These are phyloP conservation scores for Poa pratensis DNA, from an alignment of 176 grass and related monocot species.

Conservation along the genomic window DNA sequence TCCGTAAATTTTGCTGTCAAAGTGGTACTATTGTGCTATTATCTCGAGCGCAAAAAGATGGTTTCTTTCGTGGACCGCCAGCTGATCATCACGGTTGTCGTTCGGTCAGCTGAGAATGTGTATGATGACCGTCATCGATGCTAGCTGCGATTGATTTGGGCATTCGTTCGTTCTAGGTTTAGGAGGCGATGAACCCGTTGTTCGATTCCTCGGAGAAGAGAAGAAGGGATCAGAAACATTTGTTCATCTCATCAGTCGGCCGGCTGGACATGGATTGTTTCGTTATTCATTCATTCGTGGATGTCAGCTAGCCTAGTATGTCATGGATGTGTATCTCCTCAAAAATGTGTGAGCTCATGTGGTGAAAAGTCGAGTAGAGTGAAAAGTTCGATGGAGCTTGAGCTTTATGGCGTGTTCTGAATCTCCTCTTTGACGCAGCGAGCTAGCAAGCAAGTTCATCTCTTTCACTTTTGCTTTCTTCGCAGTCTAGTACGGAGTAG, in stretches of 20 bases:
- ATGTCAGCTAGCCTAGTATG: background rate
- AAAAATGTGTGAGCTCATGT: conserved; percentile 44
- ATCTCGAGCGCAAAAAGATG: conserved; percentile 8
- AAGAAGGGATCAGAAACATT: conserved; percentile 30
- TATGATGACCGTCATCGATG: background rate
- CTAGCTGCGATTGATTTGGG: background rate
- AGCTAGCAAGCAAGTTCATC: background rate
- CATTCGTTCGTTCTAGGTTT: conserved; percentile 33
- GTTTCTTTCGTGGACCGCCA: background rate
- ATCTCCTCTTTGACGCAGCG: conserved; percentile 1
- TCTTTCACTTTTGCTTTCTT: conserved; percentile 2
- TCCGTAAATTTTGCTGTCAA: too few species aligned
- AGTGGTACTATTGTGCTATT: too few species aligned
- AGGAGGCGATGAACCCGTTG: conserved; percentile 27
- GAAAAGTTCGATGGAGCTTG: conserved; percentile 3
- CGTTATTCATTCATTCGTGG: background rate
- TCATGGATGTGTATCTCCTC: conserved; percentile 11
- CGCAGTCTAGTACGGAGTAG: too few species aligned
- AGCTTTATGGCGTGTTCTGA: conserved; percentile 34
- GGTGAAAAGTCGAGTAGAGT: conserved; percentile 12
- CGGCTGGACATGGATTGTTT: conserved; percentile 13
- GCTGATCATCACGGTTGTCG: conserved; percentile 27
- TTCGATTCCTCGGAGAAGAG: conserved; percentile 34
- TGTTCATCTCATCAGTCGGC: background rate
- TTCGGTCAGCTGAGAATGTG: conserved; percentile 17